phyloP scores from a whole-genome alignment of 176 grass and related monocot genomes.

The Alloteropsis semialata region DNA sequence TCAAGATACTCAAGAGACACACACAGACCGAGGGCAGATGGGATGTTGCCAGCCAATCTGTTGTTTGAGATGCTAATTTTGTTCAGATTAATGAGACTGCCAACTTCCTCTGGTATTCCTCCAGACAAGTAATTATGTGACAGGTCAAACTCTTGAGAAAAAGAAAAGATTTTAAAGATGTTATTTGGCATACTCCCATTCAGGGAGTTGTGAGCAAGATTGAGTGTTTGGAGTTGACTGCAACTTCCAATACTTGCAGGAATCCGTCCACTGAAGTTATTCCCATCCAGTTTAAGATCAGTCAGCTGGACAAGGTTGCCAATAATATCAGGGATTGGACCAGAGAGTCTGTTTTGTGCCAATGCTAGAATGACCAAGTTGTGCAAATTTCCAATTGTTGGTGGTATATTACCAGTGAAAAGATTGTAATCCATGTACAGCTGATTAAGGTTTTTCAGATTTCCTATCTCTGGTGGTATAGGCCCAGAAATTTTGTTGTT shows the following conservation, averaged over 20 bases:
- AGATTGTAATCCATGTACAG: too few relatives aligned
- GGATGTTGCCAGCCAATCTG: slow-evolving; percentile 34
- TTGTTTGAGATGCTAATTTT: slow-evolving; percentile 42
- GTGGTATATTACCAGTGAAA: too few relatives aligned
- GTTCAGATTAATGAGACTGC: slow-evolving; percentile 29
- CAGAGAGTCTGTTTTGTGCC: too few relatives aligned
- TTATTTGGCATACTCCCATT: slow-evolving; percentile 41
- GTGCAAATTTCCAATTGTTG: too few relatives aligned
- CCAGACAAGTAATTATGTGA: slow-evolving; percentile 55
- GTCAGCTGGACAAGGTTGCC: slow-evolving; percentile 41
- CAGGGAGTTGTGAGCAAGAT: slow-evolving; percentile 52
- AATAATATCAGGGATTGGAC: background rate
- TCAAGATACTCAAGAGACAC: slow-evolving; percentile 38
- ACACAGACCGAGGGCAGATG: slow-evolving; percentile 29
- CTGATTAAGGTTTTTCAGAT: too few relatives aligned
- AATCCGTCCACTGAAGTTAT: slow-evolving; percentile 41
- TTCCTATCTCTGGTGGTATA: too few relatives aligned
- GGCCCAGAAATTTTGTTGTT: too few relatives aligned
- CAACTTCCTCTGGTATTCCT: slow-evolving; percentile 30
- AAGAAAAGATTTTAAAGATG: slow-evolving; percentile 21
- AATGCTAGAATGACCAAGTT: too few relatives aligned
- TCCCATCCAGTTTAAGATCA: slow-evolving; percentile 19
- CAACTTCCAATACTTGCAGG: slow-evolving; percentile 32
- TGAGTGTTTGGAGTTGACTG: slow-evolving; percentile 8
- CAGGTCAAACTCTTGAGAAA: slow-evolving; percentile 25